A percentile compares a stretch with the other conserved stretches of the same genome.
Conservation (phyloP, 441 rosid species). For the Gossypium aridum region DNA sequence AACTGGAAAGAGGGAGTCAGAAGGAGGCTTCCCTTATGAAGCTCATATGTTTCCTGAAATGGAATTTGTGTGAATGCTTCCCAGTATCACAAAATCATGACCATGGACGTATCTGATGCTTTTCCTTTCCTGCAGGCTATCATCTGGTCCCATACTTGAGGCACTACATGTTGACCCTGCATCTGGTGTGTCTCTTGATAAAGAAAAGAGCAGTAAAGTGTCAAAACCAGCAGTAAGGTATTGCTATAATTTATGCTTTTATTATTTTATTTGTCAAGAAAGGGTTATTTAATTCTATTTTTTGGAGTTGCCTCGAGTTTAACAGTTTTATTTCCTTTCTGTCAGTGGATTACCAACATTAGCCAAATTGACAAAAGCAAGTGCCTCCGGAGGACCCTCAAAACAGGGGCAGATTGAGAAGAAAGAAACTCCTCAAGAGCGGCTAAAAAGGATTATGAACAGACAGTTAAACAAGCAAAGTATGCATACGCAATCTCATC, state of each 20-base stretch:
- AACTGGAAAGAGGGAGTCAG: constrained; percentile 49
- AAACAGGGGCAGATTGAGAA: constrained; percentile 65
- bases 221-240: constrained; percentile 67
- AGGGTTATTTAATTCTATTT: not conserved
- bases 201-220: constrained; percentile 49
- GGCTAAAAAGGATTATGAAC: constrained; percentile 95
- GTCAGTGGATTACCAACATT: constrained; percentile 60
- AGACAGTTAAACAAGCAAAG: constrained; percentile 87
- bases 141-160: constrained; percentile 79
- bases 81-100: constrained; percentile 20
- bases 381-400: constrained; percentile 39
- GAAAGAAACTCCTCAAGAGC: constrained; percentile 97
- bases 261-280: not conserved
- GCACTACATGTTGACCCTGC: constrained; percentile 98
- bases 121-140: constrained; percentile 68
- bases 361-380: constrained; percentile 72
- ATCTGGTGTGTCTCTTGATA: constrained; percentile 75
- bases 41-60: constrained; percentile 31
- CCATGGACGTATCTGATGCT: constrained; percentile 30
- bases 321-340: constrained; percentile 8
- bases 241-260: not conserved
- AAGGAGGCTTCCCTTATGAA: constrained; percentile 55
- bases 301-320: not conserved
- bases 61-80: constrained; percentile 24
- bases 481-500: constrained; percentile 20